phyloP scores from a whole-genome alignment of 768 basidiomycete genomes.

The Suillus cothurnatus region DNA sequence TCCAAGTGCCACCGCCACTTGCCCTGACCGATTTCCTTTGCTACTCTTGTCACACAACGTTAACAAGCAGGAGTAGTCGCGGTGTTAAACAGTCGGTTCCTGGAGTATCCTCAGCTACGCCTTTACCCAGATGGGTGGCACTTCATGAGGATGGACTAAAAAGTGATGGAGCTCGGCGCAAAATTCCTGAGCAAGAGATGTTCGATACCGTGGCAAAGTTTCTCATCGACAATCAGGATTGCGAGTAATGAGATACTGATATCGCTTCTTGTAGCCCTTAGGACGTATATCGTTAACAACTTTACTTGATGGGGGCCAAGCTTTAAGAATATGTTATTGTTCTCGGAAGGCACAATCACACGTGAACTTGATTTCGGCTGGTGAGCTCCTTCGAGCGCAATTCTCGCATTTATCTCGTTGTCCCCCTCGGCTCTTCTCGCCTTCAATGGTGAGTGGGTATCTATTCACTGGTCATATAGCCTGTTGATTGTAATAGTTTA shows the following conservation, averaged over 20 bases:
- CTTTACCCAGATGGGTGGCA: conserved; percentile 38
- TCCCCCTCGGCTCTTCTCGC: neutral
- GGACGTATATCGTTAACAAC: neutral
- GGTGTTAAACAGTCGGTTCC: conserved; percentile 24
- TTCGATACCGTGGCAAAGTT: conserved; percentile 41
- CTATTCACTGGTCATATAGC: neutral
- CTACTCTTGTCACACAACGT: conserved; percentile 62
- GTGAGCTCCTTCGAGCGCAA: neutral
- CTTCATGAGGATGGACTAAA: neutral
- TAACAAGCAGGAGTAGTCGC: conserved; percentile 60
- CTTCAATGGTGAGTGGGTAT: neutral
- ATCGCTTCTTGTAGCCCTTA: neutral
- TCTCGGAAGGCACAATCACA: neutral
- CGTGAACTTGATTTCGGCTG: neutral
- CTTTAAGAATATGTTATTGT: neutral
- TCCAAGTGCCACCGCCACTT: neutral
- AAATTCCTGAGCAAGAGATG: conserved; percentile 35
- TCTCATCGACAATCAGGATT: conserved; percentile 31
- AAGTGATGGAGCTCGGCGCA: conserved; percentile 35
- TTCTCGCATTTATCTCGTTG: neutral
- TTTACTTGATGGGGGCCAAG: neutral
- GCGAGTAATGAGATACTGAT: neutral
- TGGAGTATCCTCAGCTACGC: conserved; percentile 18
- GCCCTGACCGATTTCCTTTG: conserved; percentile 50
- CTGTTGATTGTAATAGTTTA: neutral